Evolutionary conservation across 495 filamentous ascomycete species (phyloP).

Genomic region (Annulohypoxylon bovei): DNA sequence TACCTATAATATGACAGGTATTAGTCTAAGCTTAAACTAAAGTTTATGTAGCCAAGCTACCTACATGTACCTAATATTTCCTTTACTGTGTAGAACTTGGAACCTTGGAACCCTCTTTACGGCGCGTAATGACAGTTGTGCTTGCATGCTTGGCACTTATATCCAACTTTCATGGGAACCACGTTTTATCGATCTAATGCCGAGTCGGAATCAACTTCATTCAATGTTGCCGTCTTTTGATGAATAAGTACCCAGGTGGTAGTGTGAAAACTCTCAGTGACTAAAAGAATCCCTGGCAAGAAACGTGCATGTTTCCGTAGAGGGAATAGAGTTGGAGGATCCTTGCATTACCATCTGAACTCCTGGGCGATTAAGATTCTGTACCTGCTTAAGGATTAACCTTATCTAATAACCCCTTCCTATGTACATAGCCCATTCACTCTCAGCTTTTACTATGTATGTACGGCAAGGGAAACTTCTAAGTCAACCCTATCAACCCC

Average conservation of each 20-base stretch:
- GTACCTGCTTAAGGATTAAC: conserved; percentile 38
- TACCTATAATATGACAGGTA: conserved; percentile 31
- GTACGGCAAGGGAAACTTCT: neutral
- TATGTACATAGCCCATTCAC: too few relatives aligned
- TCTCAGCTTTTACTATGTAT: neutral
- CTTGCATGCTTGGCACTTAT: conserved; percentile 18
- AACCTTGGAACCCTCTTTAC: conserved; percentile 4
- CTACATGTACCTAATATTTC: neutral
- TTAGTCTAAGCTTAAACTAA: conserved; percentile 21
- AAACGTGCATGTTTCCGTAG: conserved; percentile 31
- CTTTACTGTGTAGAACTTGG: neutral
- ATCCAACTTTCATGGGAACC: conserved; percentile 23
- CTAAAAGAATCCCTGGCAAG: conserved; percentile 25
- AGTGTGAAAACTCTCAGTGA: neutral
- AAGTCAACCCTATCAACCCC: conserved; percentile 7
- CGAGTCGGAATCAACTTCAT: conserved; percentile 20
- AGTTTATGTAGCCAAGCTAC: conserved; percentile 5
- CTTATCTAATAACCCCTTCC: conserved; percentile 21
- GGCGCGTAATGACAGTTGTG: conserved; percentile 19
- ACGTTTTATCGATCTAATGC: conserved; percentile 37
- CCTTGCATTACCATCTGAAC: conserved; percentile 31
- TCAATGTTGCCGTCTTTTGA: too few relatives aligned
- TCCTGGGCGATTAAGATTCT: conserved; percentile 26
- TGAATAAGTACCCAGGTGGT: neutral
- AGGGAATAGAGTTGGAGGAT: conserved; percentile 21